Base-by-base conservation (phyloP, 2,329 filamentous ascomycete genomes). In the Colletotrichum sp. region DNA sequence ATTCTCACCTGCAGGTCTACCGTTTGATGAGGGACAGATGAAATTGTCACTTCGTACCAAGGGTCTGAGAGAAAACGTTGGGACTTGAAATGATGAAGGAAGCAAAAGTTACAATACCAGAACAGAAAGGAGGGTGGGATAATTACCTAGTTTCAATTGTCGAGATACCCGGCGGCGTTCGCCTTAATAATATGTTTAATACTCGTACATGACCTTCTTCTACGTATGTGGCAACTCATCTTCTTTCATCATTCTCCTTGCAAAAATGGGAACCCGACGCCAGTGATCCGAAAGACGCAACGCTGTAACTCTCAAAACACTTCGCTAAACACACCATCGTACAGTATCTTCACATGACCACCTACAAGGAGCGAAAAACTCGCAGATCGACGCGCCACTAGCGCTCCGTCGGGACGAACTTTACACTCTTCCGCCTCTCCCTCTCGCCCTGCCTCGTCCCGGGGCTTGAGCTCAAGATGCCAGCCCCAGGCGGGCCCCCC, bases 401-500 rank as follows among this genome's bases (percentile, higher is more conserved):
- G 24, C 79, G 71, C 39, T 85, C 86, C 12, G 87, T 85, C 59
- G 85, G 86, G 4, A 88, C 89, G 83, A 93, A 92, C 84, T 93
- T 93, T 79, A 93, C 92, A 77, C 91, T 93, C 87, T 92, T 93
- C 81, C 91, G 87, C 77, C 90, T 85, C 81, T 92, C 91, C 74
- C 90, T 83, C 63, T 90, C 88, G 2, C 78, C 82, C 6, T 81
- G 79, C 5, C 80, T 78, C 70, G 84, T 79, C 2, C 87, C 88
- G 2, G 89, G 89, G 70, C 89, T 91, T 0, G 88, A 89, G 78
- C 89, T 89, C 6, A 91, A 78, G 3, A 90, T 87, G 0, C 82
- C 70, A n/a, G 15, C 57, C 1, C 57, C 70, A 12, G 49, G 32
- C 6, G 26, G 34, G 16, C 80, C 78, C 63, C 81, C 84, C 62